phyloP scores from a whole-genome alignment of 148 eudicot genomes.

The Camellia granthamiana region DNA sequence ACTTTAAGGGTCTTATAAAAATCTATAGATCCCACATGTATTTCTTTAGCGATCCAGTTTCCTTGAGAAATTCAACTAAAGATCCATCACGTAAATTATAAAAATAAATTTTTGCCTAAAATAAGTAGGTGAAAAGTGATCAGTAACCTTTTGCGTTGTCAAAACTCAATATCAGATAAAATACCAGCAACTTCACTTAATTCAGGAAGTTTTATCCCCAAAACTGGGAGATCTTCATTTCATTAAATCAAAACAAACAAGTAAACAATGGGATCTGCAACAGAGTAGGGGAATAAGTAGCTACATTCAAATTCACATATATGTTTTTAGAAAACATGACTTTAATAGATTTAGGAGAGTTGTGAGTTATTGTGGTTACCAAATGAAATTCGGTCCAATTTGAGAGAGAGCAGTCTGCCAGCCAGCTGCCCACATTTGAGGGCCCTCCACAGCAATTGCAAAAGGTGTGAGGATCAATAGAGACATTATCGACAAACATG shows the following conservation, averaged over 20 bases:
- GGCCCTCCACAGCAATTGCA: constrained; percentile 68
- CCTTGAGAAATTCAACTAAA: constrained; percentile 1
- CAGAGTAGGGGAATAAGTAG: neutral
- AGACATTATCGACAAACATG: constrained; percentile 63
- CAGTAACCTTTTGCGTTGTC: neutral
- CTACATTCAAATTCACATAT: neutral
- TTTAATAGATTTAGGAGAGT: neutral
- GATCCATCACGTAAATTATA: neutral
- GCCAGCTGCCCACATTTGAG: constrained; percentile 69
- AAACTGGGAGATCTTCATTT: neutral
- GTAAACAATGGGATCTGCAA: neutral
- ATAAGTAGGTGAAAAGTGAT: neutral
- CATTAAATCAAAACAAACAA: neutral
- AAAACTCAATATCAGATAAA: neutral
- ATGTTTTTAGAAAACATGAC: neutral
- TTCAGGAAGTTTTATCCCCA: neutral
- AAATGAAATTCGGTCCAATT: constrained; percentile 63
- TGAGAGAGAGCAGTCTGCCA: constrained; percentile 59
- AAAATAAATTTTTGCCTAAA: neutral
- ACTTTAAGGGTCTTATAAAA: too few species aligned
- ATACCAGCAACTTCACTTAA: neutral
- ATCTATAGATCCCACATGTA: too few species aligned
- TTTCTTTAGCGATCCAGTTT: neutral
- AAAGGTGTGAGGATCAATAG: constrained; percentile 61
- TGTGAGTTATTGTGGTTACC: constrained; percentile 34